Conservation (phyloP, 1,284 basidiomycete species). For the Schizophyllum commune region DNA sequence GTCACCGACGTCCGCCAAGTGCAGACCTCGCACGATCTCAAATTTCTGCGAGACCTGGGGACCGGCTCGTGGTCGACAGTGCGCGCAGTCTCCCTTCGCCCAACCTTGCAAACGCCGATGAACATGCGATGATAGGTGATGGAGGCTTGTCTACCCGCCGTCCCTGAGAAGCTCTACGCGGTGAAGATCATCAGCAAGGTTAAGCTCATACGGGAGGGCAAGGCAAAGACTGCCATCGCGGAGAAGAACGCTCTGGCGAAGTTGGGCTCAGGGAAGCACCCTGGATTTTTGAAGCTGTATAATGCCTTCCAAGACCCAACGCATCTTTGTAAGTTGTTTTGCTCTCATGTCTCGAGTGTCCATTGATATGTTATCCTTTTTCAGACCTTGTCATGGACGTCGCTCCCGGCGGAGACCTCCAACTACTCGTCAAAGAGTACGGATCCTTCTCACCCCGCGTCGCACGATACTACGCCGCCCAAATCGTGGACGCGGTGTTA, state of each 20-base stretch:
- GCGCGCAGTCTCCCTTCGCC: not conserved
- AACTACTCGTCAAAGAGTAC: conserved; percentile 66
- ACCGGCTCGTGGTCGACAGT: not conserved
- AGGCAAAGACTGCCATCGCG: conserved; percentile 54
- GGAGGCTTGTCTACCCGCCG: not conserved
- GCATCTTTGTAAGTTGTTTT: conserved; percentile 82
- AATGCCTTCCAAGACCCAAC: conserved; percentile 82
- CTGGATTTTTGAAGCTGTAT: conserved; percentile 75
- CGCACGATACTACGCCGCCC: conserved; percentile 79
- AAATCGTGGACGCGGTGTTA: conserved; percentile 79
- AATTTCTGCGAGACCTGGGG: not conserved
- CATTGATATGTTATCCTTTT: not conserved
- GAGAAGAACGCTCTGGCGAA: conserved; percentile 60
- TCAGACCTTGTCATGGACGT: conserved; percentile 80
- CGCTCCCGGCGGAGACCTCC: conserved; percentile 85
- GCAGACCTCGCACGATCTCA: not conserved
- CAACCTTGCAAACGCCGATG: not conserved
- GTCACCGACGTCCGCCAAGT: not conserved
- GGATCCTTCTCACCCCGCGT: conserved; percentile 78
- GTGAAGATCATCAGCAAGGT: conserved; percentile 77
- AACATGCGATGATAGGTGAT: not conserved
- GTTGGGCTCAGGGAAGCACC: conserved; percentile 54
- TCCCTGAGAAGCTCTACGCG: conserved; percentile 46
- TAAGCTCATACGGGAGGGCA: conserved; percentile 61
- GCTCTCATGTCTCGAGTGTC: conserved; percentile 25